phyloP scores from a whole-genome alignment of 345 rosid species.

The Brassica cretica region DNA sequence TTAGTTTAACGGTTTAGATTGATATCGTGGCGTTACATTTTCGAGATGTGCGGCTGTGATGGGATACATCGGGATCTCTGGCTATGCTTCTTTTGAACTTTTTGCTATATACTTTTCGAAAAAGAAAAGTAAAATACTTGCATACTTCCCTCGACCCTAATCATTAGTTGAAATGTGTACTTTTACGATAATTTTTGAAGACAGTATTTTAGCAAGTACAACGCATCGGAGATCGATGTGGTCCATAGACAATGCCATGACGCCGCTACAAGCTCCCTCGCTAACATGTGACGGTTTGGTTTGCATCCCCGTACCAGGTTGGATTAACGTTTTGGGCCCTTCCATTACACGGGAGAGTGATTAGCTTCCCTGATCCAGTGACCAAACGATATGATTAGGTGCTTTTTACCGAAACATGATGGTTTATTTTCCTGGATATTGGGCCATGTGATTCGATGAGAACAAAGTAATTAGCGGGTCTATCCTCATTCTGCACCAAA shows the following conservation, averaged over 20 bases:
- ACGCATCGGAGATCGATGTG: background rate
- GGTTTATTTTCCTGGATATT: too few relatives aligned
- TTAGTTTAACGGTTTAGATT: conserved; percentile 14
- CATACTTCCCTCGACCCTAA: background rate
- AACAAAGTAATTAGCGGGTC: too few relatives aligned
- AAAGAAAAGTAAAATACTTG: background rate
- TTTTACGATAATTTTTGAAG: background rate
- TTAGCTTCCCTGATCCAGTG: too few relatives aligned
- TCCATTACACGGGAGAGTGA: too few relatives aligned
- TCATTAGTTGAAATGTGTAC: conserved; percentile 16
- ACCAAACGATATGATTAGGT: too few relatives aligned
- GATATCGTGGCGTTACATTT: background rate
- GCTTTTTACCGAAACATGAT: too few relatives aligned
- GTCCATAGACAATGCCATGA: background rate
- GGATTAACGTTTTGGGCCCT: too few relatives aligned
- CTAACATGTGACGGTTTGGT: background rate
- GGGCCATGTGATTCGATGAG: too few relatives aligned
- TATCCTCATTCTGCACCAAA: background rate
- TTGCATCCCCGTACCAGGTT: background rate
- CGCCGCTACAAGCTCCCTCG: background rate
- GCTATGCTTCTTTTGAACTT: background rate
- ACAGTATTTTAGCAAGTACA: background rate
- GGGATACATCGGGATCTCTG: conserved; percentile 6
- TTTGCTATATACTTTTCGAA: background rate
- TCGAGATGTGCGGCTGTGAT: conserved; percentile 19